Evolutionary conservation across 768 basidiomycete genomes (phyloP), one percentile per base, ranked within the genome.

Genomic region (Trametes punicea): DNA sequence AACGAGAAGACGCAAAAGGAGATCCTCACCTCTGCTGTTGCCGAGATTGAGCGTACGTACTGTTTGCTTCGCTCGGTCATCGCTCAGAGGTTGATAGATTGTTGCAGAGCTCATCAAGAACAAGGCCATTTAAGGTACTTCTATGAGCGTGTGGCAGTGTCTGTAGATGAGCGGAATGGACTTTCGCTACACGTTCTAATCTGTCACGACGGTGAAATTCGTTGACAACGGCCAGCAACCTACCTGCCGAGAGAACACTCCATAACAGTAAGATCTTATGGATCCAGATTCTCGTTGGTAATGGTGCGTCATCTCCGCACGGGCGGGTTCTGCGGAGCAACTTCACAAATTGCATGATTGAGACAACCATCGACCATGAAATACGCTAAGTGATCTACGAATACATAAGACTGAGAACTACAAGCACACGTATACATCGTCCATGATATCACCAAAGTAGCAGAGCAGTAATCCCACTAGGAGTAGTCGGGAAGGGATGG

Each of bases 1-100:
- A 94, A 98, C 64, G 89, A 93, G 75, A 94, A 88, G 82, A 81
- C 84, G 25, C 93, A 95, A 78, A 84, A 79, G 66, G 93, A 95
- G 4, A 84, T 97, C 64, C 78, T 97, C 41, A 60, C 76, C 46
- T 79, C 79, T 60, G 92, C 96, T 56, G 79, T 98, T 55, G 77
- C 81, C 51, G 93, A 98, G 75, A 83, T 99, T 62, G 96, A 98
- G 75, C 85, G 95, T 98, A 69, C 75, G 95, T 89, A 7, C 18
- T 6, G 3, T 39, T 11, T 16, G 15, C 13, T n/a, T n/a, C 45
- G 13, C 18, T 2, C 13, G 41, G 3, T 42, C 10, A n/a, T 3
- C 13, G 18, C 9, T 49, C 20, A n/a, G 13, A 44, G 29, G 7
- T 33, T 7, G 9, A 18, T 39, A 39, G 27, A 31, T 46, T 41